These are phyloP conservation scores for Paralagenidium karlingii DNA, from an alignment of 352 stramenopile genomes.

Conservation along the genomic window DNA sequence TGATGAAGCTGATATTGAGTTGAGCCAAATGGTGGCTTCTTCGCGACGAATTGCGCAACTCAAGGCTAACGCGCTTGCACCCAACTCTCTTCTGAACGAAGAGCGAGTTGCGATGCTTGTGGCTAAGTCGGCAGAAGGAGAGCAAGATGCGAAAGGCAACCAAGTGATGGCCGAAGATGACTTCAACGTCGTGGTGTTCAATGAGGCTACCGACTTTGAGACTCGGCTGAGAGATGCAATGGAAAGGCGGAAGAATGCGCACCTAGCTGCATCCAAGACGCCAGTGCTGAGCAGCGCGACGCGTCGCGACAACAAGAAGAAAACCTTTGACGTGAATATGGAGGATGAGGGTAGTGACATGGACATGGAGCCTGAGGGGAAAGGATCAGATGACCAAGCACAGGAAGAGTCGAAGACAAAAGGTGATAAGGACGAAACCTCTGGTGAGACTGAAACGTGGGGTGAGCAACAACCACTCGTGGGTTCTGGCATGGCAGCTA, in stretches of 20 bases:
- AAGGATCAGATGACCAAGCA: constrained; percentile 5
- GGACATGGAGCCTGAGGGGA: constrained; percentile 2
- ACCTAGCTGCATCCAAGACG: constrained; percentile 18
- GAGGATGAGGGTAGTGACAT: constrained; percentile 11
- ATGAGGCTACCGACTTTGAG: constrained; percentile 78
- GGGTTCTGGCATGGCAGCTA: constrained; percentile 80
- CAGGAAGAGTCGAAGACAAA: constrained; percentile 24
- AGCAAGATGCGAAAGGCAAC: constrained; percentile 8
- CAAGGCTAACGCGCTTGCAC: constrained; percentile 3
- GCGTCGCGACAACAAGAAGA: background rate
- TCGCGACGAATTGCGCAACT: constrained; percentile 32
- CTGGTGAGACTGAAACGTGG: constrained; percentile 39
- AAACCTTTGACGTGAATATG: constrained; percentile 9
- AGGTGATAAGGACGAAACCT: constrained; percentile 14
- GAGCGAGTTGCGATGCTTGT: constrained; percentile 49
- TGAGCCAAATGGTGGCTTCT: constrained; percentile 60
- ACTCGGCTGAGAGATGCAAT: constrained; percentile 61
- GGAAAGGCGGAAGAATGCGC: constrained; percentile 46
- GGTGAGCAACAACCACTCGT: constrained; percentile 80
- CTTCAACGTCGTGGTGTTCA: constrained; percentile 59
- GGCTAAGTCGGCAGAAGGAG: constrained; percentile 18
- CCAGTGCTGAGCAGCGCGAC: too few species aligned
- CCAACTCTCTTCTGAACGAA: constrained; percentile 17
- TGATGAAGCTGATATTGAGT: constrained; percentile 51
- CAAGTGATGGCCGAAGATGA: constrained; percentile 10